Evolutionary conservation across 129 eudicot species (phyloP).

Genomic region (Saposhnikovia divaricata): DNA sequence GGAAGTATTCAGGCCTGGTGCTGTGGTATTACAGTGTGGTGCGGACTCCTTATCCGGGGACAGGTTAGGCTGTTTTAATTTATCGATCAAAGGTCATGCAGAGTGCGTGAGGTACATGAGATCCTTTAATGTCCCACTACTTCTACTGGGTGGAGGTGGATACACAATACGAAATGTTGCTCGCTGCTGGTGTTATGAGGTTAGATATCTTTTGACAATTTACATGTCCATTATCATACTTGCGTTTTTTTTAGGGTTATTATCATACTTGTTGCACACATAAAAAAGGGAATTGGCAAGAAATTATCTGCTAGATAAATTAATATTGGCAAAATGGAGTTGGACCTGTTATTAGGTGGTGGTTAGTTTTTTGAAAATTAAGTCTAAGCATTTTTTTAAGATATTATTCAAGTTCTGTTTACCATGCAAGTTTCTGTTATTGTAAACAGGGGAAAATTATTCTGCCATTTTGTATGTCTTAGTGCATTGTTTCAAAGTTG

Average conservation of each 20-base stretch:
- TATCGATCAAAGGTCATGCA: conserved; percentile 21
- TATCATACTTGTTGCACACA: neutral
- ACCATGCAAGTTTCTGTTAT: neutral
- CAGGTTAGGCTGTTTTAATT: conserved; percentile 17
- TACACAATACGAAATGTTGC: conserved; percentile 21
- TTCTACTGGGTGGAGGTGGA: conserved; percentile 19
- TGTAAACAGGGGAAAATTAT: neutral
- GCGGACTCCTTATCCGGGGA: conserved; percentile 18
- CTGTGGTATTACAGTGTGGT: conserved; percentile 17
- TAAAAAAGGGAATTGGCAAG: too few species aligned
- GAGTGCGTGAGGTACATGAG: conserved; percentile 17
- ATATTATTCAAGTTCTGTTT: neutral
- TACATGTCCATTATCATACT: neutral
- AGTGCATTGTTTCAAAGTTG: neutral
- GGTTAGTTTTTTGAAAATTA: neutral
- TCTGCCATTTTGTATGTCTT: neutral
- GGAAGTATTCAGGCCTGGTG: conserved; percentile 45
- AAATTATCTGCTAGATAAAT: neutral
- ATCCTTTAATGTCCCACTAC: conserved; percentile 16
- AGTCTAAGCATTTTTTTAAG: neutral
- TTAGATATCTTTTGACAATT: neutral
- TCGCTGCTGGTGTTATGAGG: conserved; percentile 21
- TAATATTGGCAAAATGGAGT: neutral
- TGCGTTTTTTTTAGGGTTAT: neutral
- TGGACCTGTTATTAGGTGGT: neutral